Base-by-base conservation (phyloP, 2,329 filamentous ascomycete genomes). In the Penicillium sp. region DNA sequence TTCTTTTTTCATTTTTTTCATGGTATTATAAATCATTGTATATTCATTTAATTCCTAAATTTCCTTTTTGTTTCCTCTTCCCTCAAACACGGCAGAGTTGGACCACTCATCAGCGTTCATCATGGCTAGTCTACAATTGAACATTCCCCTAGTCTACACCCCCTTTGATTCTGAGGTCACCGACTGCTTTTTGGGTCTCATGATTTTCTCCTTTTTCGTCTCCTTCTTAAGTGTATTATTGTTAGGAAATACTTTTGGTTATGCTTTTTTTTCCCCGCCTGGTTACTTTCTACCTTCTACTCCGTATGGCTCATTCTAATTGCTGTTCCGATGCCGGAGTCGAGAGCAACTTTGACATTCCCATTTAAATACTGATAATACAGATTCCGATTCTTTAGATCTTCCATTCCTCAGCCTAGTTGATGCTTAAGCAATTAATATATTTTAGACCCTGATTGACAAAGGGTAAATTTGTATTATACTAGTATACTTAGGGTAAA, bases 401-500 rank as follows among this genome's bases (percentile, higher is more conserved):
- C 62, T 65, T 65, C 64, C 61, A 66, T 64, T 64, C 64, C 52
- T 60, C 57, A 65, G 49, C 63, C 59, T 54, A 54, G 48, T 58
- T 39, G 29, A 46, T 40, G 31, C 10, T 43, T 36, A 59, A 44
- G 50, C 50, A 59, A 44, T 43, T 51, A 56, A 51, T 54, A 40
- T 55, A 55, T 48, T 49, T 53, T 58, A 50, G 54, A 59, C 54
- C 36, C 51, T 53, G 57, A 58, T 47, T 45, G 41, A 43, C 46
- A n/a, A 53, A 53, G 43, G 40, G 40, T 49, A 54, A 53, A 53
- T 38, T 46, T 44, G 47, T 21, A 53, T 50, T 27, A 51, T 27
- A 51, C 48, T 54, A 54, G 52, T 33, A 33, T 43, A 10, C n/a
- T 27, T 40, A 21, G 23, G 58, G 59, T 50, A 46, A 59, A 55